Percentiles rank a stretch among this genome's conserved stretches.
These are phyloP conservation scores for Tuctoria greenei DNA, from an alignment of 176 grass and related monocot species.

Conservation along the genomic window DNA sequence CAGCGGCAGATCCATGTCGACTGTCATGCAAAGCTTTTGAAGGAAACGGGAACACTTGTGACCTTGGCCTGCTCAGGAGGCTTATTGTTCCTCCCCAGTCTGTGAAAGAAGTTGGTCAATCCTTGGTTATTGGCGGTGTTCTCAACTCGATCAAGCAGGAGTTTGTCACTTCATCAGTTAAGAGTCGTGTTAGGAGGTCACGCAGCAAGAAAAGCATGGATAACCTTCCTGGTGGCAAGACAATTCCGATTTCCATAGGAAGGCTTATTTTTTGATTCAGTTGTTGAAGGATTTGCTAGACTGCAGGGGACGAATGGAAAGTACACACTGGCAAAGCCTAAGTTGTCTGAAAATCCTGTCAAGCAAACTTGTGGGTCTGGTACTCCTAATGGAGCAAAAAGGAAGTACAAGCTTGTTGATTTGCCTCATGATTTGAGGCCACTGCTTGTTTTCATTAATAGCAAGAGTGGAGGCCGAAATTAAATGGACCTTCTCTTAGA, in stretches of 20 bases:
- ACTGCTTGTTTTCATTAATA: slow-evolving; percentile 95
- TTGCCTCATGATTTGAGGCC: slow-evolving; percentile 69
- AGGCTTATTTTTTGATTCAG: slow-evolving; percentile 42
- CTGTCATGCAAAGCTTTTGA: slow-evolving; percentile 73
- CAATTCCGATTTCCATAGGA: slow-evolving; percentile 18
- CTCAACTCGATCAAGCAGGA: slow-evolving; percentile 65
- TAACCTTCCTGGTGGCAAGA: slow-evolving; percentile 46
- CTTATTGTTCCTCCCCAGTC: slow-evolving; percentile 79
- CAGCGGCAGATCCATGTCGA: slow-evolving; percentile 78
- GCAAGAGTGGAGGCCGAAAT: slow-evolving; percentile 76
- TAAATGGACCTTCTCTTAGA: slow-evolving; percentile 76
- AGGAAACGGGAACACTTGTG: slow-evolving; percentile 61
- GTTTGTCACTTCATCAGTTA: slow-evolving; percentile 43
- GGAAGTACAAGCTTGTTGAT: slow-evolving; percentile 62
- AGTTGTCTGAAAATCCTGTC: slow-evolving; percentile 36
- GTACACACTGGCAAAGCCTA: slow-evolving; percentile 42
- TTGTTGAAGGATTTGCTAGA: slow-evolving; percentile 55
- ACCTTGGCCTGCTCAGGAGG: slow-evolving; percentile 65
- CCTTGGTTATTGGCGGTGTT: slow-evolving; percentile 42
- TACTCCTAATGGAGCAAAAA: slow-evolving; percentile 32
- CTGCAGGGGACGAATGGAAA: slow-evolving; percentile 53
- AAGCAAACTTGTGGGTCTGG: slow-evolving; percentile 38
- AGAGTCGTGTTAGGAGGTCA: slow-evolving; percentile 48
- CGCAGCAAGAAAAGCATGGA: slow-evolving; percentile 48
- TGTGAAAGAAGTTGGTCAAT: slow-evolving; percentile 61